phyloP scores from a whole-genome alignment of 495 filamentous ascomycete species.

The Aspergillus haitiensis region DNA sequence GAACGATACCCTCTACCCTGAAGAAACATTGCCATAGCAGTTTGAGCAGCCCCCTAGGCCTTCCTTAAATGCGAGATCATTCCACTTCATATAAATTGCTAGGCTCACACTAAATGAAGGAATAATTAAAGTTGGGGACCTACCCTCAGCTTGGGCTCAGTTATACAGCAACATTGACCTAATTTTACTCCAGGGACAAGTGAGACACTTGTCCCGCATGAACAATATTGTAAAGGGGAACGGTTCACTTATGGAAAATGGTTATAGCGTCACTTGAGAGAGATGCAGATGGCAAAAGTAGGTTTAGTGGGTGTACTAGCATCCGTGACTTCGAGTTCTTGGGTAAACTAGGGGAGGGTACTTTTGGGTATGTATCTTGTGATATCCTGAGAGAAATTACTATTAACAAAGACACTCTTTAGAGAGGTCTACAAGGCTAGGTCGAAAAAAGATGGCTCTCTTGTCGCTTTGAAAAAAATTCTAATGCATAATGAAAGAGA shows the following conservation, averaged over 20 bases:
- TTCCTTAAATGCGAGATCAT: too few species aligned
- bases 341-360: slow-evolving; percentile 94
- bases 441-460: slow-evolving; percentile 65
- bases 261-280: slow-evolving; percentile 37
- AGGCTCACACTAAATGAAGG: too few species aligned
- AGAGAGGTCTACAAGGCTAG: slow-evolving; percentile 91
- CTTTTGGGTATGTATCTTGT: slow-evolving; percentile 72
- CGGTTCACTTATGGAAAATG: slow-evolving; percentile 28
- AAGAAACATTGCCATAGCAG: too few species aligned
- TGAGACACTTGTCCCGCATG: neutral
- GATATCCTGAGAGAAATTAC: too few species aligned
- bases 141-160: too few species aligned
- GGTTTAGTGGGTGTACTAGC: slow-evolving; percentile 81
- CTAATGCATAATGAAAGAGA: slow-evolving; percentile 96
- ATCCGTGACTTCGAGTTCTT: slow-evolving; percentile 87
- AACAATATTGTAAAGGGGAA: neutral
- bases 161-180: too few species aligned
- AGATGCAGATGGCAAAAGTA: slow-evolving; percentile 37
- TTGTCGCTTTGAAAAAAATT: slow-evolving; percentile 94
- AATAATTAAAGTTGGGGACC: too few species aligned
- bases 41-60: too few species aligned
- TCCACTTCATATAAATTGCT: too few species aligned
- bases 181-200: too few species aligned
- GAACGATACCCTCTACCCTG: too few species aligned
- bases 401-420: slow-evolving; percentile 10